phyloP scores from a whole-genome alignment of 129 eudicot species.

The Tagetes erecta region DNA sequence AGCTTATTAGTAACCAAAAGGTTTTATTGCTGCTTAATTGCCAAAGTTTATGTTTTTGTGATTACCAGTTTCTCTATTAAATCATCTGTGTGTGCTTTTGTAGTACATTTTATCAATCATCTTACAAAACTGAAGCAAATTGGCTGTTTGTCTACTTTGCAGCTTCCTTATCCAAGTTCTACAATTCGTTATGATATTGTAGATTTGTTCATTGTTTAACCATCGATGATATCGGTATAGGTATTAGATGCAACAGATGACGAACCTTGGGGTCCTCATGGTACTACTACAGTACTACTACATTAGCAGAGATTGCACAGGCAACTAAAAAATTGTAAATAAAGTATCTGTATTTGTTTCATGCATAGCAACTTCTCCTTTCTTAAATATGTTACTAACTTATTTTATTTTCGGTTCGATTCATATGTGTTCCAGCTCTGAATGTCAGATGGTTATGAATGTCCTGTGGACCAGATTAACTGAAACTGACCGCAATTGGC shows the following conservation, averaged over 20 bases:
- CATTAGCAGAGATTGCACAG: conserved; percentile 87
- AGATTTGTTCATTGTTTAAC: conserved; percentile 19
- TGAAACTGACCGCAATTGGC: conserved; percentile 96
- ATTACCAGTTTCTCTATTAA: neutral
- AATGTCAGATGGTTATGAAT: conserved; percentile 97
- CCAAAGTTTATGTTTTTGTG: neutral
- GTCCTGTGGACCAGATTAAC: conserved; percentile 91
- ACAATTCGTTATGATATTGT: neutral
- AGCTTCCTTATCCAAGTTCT: neutral
- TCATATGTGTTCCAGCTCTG: conserved; percentile 62
- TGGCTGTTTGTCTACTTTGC: conserved; percentile 10
- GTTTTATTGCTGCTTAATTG: neutral
- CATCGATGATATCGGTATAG: conserved; percentile 33
- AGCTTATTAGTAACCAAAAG: conserved; percentile 10
- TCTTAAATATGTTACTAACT: neutral
- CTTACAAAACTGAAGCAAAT: conserved; percentile 1
- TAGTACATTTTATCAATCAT: neutral
- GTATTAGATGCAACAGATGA: conserved; percentile 95
- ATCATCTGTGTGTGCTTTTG: neutral
- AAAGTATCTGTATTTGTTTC: neutral
- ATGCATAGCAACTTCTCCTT: conserved; percentile 11
- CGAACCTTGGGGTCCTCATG: conserved; percentile 99
- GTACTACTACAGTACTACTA: conserved; percentile 35
- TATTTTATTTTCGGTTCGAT: conserved; percentile 27
- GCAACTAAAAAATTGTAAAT: conserved; percentile 90